These are phyloP conservation scores for Pyricularia grisea DNA, from an alignment of 2,329 filamentous ascomycete genomes.

Conservation along the genomic window DNA sequence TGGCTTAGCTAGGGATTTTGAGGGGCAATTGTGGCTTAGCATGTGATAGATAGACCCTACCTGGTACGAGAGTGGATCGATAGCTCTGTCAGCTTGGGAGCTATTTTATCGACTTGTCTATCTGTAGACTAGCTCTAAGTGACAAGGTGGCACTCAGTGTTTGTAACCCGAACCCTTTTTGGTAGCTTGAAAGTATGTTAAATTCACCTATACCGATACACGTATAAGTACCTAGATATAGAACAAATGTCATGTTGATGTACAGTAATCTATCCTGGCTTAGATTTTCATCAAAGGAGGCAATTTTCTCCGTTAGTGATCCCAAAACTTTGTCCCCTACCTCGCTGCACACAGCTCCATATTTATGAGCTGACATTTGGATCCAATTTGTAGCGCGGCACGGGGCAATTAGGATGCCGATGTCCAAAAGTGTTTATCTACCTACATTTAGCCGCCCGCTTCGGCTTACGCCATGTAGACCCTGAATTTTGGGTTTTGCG, in stretches of 20 bases:
- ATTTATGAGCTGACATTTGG: neutral
- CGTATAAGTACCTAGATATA: no score
- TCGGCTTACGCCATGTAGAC: neutral
- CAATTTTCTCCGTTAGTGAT: no score
- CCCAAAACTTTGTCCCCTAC: no score
- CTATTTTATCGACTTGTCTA: neutral
- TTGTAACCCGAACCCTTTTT: neutral
- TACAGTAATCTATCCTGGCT: no score
- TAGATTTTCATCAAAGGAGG: no score
- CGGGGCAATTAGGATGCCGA: neutral
- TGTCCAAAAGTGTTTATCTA: neutral
- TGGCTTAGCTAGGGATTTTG: slow-evolving; percentile 6
- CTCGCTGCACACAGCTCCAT: no score
- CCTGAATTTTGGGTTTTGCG: neutral
- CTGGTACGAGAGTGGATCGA: slow-evolving; percentile 9
- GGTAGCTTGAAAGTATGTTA: neutral
- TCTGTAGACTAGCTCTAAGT: neutral
- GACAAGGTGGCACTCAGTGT: no score
- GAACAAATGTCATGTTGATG: neutral
- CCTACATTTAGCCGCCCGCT: neutral
- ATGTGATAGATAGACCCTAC: neutral
- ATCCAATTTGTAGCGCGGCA: neutral
- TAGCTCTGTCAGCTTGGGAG: neutral
- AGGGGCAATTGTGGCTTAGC: neutral
- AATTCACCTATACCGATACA: neutral